phyloP scores from a whole-genome alignment of 148 eudicot genomes.

The Arbutus unedo region DNA sequence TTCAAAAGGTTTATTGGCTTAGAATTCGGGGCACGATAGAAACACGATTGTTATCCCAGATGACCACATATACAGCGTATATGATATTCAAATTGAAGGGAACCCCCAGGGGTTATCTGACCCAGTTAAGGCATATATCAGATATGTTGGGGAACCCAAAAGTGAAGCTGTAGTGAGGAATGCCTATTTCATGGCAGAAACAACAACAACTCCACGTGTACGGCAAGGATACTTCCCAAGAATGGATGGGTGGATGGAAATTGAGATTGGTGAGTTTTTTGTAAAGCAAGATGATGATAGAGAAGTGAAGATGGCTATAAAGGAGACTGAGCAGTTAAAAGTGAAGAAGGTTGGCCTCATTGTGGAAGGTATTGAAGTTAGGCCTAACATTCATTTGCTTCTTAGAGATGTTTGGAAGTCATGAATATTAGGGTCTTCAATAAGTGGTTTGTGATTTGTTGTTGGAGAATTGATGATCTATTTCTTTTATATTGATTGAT shows the following conservation, averaged over 20 bases:
- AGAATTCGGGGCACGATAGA: slow-evolving; percentile 11
- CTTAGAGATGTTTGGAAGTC: too few relatives aligned
- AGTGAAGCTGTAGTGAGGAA: not conserved
- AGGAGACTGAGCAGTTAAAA: slow-evolving; percentile 16
- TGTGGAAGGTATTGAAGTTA: slow-evolving; percentile 51
- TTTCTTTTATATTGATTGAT: too few relatives aligned
- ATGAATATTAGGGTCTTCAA: too few relatives aligned
- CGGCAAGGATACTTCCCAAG: not conserved
- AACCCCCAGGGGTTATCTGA: too few relatives aligned
- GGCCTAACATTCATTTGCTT: too few relatives aligned
- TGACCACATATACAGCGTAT: not conserved
- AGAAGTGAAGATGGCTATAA: slow-evolving; percentile 32
- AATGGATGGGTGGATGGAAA: slow-evolving; percentile 45
- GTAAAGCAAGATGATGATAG: slow-evolving; percentile 21
- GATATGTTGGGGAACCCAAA: not conserved
- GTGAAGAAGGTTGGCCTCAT: slow-evolving; percentile 37
- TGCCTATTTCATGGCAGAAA: not conserved
- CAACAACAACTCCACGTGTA: not conserved
- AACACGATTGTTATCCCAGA: not conserved
- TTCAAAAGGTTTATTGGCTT: slow-evolving; percentile 1
- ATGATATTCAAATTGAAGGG: too few relatives aligned
- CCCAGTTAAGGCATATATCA: too few relatives aligned
- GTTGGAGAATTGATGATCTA: too few relatives aligned
- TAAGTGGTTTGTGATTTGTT: too few relatives aligned
- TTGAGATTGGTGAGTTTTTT: slow-evolving; percentile 44